Evolutionary conservation across 202 grass and related monocot species (phyloP).

Genomic region (Schoenoplectus tabernaemontani): DNA sequence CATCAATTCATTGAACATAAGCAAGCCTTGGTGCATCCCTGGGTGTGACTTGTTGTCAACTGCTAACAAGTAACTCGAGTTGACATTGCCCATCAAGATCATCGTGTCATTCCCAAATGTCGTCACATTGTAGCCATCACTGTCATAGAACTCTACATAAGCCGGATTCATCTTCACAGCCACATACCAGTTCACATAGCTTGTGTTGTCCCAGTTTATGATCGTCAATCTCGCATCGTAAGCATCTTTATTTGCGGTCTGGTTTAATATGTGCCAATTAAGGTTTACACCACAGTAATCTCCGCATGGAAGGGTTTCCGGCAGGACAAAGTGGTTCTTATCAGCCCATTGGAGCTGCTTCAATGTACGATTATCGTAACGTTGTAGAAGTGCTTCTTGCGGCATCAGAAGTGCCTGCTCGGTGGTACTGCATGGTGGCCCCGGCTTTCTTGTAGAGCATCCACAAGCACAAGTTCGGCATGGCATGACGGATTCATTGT

Average conservation of each 20-base stretch:
- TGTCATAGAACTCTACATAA: slow-evolving; percentile 32
- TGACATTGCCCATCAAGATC: slow-evolving; percentile 35
- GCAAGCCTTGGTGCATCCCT: slow-evolving; percentile 18
- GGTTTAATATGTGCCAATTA: slow-evolving; percentile 65
- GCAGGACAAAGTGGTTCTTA: slow-evolving; percentile 27
- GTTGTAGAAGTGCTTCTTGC: slow-evolving; percentile 52
- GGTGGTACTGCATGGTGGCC: slow-evolving; percentile 37
- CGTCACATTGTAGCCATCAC: slow-evolving; percentile 53
- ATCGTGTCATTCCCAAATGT: slow-evolving; percentile 35
- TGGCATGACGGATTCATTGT: slow-evolving; percentile 75
- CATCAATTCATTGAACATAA: slow-evolving; percentile 8
- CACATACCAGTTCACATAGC: slow-evolving; percentile 48
- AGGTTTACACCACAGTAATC: slow-evolving; percentile 69
- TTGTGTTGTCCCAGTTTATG: slow-evolving; percentile 50
- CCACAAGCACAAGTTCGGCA: slow-evolving; percentile 75
- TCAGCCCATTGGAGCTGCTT: slow-evolving; percentile 38
- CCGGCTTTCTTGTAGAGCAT: slow-evolving; percentile 20
- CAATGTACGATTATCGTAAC: slow-evolving; percentile 40
- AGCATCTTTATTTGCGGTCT: slow-evolving; percentile 27
- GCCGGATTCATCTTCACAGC: slow-evolving; percentile 39
- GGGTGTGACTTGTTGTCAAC: slow-evolving; percentile 28
- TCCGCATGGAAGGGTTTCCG: slow-evolving; percentile 48
- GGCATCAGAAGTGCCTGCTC: slow-evolving; percentile 45
- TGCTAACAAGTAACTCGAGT: slow-evolving; percentile 33
- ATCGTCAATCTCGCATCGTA: slow-evolving; percentile 55